phyloP scores from a whole-genome alignment of 805 yeast species.

The Cyberlindnera petersonii region DNA sequence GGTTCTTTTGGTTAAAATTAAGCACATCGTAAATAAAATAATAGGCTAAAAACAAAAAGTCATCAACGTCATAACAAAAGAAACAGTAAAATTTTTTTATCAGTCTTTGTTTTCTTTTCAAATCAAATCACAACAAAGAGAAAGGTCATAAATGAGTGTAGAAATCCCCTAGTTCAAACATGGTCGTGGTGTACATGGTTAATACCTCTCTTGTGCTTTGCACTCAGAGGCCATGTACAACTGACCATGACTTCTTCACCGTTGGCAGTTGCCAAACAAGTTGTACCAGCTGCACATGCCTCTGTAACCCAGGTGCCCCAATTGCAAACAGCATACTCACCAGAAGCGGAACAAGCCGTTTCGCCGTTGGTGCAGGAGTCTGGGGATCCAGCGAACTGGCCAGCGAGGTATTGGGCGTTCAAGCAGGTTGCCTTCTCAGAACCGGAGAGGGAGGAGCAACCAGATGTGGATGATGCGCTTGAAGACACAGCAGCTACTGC shows the following conservation, averaged over 20 bases:
- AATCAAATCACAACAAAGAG: no score
- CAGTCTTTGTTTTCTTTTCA: no score
- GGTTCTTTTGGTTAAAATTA: no score
- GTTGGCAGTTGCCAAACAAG: conserved; percentile 50
- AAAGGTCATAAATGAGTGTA: not conserved
- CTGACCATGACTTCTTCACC: conserved; percentile 42
- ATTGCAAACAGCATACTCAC: conserved; percentile 53
- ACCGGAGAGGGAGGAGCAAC: conserved; percentile 37
- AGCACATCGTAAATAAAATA: not conserved
- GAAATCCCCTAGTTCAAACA: not conserved
- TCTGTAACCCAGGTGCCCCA: conserved; percentile 53
- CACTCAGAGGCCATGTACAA: conserved; percentile 39
- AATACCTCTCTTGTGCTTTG: conserved; percentile 28
- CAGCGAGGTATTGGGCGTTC: conserved; percentile 41
- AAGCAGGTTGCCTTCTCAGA: conserved; percentile 39
- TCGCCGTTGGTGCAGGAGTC: conserved; percentile 45
- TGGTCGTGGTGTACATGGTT: conserved; percentile 8
- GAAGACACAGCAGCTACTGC: conserved; percentile 6
- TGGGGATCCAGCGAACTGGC: conserved; percentile 40
- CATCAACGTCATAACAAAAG: not conserved
- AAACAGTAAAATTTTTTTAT: no score
- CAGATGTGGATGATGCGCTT: conserved; percentile 14
- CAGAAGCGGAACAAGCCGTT: conserved; percentile 47
- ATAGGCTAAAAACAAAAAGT: not conserved
- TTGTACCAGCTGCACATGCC: conserved; percentile 59